Conservation (phyloP, 2,329 filamentous ascomycete species). For the Penicillium paneum region DNA sequence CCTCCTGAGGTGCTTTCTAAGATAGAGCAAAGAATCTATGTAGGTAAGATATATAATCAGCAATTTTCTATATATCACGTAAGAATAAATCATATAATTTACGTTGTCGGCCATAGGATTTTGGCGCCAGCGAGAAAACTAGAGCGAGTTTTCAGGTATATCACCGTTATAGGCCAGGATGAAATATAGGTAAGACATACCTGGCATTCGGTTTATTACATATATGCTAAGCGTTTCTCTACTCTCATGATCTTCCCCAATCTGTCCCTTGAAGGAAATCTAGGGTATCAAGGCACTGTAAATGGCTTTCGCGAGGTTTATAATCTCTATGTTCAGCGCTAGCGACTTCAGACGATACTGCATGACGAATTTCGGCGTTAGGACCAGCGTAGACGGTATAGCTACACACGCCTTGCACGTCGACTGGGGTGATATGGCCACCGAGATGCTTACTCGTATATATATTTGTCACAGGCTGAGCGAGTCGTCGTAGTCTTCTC, state of each 20-base stretch:
- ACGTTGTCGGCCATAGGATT: slow-evolving; percentile 38
- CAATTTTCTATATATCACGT: neutral
- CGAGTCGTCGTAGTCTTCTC: too few species aligned
- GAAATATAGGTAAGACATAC: slow-evolving; percentile 39
- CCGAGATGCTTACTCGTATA: too few species aligned
- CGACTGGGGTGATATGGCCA: too few species aligned
- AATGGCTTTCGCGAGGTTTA: slow-evolving; percentile 28
- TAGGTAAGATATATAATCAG: slow-evolving; percentile 13
- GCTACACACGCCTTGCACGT: too few species aligned
- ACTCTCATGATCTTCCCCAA: slow-evolving; percentile 23
- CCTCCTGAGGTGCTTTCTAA: slow-evolving; percentile 37
- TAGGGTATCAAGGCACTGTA: slow-evolving; percentile 33
- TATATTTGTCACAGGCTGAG: too few species aligned
- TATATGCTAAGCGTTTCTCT: slow-evolving; percentile 40
- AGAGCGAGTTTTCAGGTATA: slow-evolving; percentile 34
- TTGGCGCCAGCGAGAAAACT: slow-evolving; percentile 34
- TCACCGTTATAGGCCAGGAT: slow-evolving; percentile 31
- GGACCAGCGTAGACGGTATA: slow-evolving; percentile 34
- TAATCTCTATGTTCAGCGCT: slow-evolving; percentile 32
- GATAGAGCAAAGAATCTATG: slow-evolving; percentile 42
- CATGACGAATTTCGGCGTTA: slow-evolving; percentile 33
- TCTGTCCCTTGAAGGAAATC: slow-evolving; percentile 28
- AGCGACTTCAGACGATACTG: slow-evolving; percentile 42
- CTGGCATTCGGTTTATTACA: slow-evolving; percentile 32
- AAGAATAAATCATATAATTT: slow-evolving; percentile 9